Conservation (phyloP, 2,329 filamentous ascomycete species). For the Biscogniauxia sp. region DNA sequence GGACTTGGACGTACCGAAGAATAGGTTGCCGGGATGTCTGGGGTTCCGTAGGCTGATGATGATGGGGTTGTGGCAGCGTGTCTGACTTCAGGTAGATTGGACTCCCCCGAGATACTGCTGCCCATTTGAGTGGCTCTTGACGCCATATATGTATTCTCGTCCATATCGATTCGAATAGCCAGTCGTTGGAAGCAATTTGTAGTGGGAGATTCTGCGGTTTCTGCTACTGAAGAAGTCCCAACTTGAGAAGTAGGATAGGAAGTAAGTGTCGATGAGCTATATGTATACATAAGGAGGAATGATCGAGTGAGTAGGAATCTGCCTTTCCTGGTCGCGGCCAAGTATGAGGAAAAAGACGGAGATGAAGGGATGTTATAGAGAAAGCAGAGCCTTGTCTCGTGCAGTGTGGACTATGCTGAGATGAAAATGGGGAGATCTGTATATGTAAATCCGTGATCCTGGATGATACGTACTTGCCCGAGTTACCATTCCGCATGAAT, state of each 20-base stretch:
- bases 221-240: constrained; percentile 9
- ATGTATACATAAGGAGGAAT: constrained; percentile 18
- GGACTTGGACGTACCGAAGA: constrained; percentile 25
- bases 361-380: constrained; percentile 26
- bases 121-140: constrained; percentile 22
- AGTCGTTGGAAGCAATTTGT: constrained; percentile 11
- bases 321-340: constrained; percentile 17
- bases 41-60: constrained; percentile 23
- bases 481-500: not conserved
- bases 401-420: constrained; percentile 14
- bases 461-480: not conserved
- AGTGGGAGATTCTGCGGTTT: constrained; percentile 13
- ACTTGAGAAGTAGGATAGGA: constrained; percentile 15
- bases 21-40: constrained; percentile 28
- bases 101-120: constrained; percentile 19
- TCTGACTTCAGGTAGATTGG: constrained; percentile 10
- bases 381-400: constrained; percentile 18
- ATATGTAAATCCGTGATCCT: constrained; percentile 23
- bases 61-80: constrained; percentile 21
- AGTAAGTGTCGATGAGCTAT: constrained; percentile 22
- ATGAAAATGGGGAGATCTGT: constrained; percentile 15
- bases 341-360: constrained; percentile 19
- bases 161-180: constrained; percentile 24
- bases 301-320: constrained; percentile 14
- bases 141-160: constrained; percentile 24